Conservation (phyloP, 2,329 filamentous ascomycete genomes). For the Fusarium lateritium region DNA sequence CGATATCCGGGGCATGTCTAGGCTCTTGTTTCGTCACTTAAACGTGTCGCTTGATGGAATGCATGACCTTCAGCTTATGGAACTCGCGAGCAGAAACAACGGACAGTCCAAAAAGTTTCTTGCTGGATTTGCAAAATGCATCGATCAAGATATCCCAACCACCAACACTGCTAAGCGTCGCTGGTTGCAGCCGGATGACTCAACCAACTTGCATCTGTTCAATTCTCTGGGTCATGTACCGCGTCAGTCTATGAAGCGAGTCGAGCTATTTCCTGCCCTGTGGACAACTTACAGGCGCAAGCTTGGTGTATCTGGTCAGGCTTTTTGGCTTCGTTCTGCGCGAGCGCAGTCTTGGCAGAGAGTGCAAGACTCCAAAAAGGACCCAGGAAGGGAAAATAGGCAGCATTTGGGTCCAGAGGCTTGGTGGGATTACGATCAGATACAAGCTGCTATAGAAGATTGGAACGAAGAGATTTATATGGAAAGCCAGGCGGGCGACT, state of each 20-base stretch:
- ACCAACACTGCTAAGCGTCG: background rate
- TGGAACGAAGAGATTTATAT: no score
- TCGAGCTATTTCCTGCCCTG: background rate
- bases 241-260: background rate
- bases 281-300: background rate
- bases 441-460: no score
- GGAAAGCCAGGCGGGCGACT: no score
- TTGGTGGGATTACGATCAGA: no score
- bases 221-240: background rate
- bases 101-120: background rate
- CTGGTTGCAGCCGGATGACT: background rate
- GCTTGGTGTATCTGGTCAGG: background rate
- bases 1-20: background rate
- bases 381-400: no score
- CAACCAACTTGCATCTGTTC: background rate
- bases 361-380: no score
- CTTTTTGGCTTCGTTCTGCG: no score
- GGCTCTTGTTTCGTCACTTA: background rate
- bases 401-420: no score
- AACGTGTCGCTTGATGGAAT: background rate
- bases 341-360: no score
- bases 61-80: slow-evolving; percentile 3
- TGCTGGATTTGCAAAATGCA: background rate
- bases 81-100: background rate
- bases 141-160: background rate